Evolutionary conservation across 805 yeast species (phyloP).

Genomic region (Suhomyces prunicola): DNA sequence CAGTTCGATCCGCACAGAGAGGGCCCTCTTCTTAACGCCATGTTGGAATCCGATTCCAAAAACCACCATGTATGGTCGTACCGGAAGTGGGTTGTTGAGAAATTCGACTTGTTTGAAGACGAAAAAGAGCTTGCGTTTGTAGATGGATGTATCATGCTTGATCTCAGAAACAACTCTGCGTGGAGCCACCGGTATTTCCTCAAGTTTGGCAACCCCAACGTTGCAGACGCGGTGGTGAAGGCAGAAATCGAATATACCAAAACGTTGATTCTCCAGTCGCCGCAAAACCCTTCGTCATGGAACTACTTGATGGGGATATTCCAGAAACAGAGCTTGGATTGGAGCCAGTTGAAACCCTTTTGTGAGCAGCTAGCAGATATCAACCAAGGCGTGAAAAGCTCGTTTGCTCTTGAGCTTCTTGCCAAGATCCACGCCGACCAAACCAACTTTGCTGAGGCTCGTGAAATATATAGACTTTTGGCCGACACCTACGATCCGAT

Average conservation of each 20-base stretch:
- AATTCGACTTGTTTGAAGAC: conserved; percentile 45
- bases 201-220: conserved; percentile 23
- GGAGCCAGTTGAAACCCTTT: conserved; percentile 43
- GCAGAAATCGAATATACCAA: conserved; percentile 55
- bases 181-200: conserved; percentile 85
- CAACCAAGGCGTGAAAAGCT: conserved; percentile 36
- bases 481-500: conserved; percentile 57
- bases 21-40: conserved; percentile 57
- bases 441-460: conserved; percentile 31
- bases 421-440: conserved; percentile 46
- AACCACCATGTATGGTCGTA: conserved; percentile 98
- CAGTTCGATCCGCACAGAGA: conserved; percentile 51
- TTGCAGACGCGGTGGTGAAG: conserved; percentile 17
- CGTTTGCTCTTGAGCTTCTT: conserved; percentile 62
- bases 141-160: conserved; percentile 47
- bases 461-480: conserved; percentile 49
- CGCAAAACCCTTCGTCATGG: conserved; percentile 87
- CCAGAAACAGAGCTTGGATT: conserved; percentile 17
- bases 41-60: conserved; percentile 77
- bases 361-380: conserved; percentile 40
- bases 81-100: conserved; percentile 73
- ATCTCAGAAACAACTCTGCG: conserved; percentile 85
- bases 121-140: conserved; percentile 52
- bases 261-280: conserved; percentile 52
- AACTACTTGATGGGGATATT: conserved; percentile 68